Evolutionary conservation across 169 alveolate genomes (phyloP), one percentile per base, ranked within the genome.

Genomic region (Theileria orientalis): DNA sequence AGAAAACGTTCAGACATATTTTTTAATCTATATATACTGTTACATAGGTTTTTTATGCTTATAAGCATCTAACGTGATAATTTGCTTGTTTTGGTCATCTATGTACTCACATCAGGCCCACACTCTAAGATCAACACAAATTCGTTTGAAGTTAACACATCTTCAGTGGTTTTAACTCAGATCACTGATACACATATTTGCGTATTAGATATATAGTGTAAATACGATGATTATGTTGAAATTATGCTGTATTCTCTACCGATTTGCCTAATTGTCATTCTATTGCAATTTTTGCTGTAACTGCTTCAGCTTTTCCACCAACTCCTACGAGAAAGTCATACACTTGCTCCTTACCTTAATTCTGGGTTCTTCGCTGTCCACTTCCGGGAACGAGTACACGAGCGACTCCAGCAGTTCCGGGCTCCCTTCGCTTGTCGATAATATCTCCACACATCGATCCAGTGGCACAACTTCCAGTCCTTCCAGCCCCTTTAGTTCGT

Each of bases 391-490:
- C 8, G 87, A 79, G 32, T 79, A 79, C 42, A 79, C 64, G 23
- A 79, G 78, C 19, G 87, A 79, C 68, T 79, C 87, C 59, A 79
- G 30, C 5, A 79, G 78, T 59, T 79, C 87, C 23, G 76, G 70
- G 71, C 69, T 79, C 52, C 87, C 87, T 75, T 79, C 87, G 25
- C 76, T 68, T 37, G 84, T 79, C 66, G 76, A 62, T 16, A 79
- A 25, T 70, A 79, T 72, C 76, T 79, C 87, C 63, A 79, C 62
- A 42, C 75, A 30, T 14, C 71, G n/a, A 21, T 74, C 82, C 51
- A 79, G 66, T 0, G 87, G 87, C 16, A 79, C 62, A 29, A 79
- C 77, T 69, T 61, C 51, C n/a, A 79, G 2, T 8, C 73, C 87
- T 19, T 71, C 52, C 73, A 71, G n/a, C 30, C 61, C 87, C 77